Conservation (phyloP, 805 yeast species). For the Metschnikowia arizonensis region DNA sequence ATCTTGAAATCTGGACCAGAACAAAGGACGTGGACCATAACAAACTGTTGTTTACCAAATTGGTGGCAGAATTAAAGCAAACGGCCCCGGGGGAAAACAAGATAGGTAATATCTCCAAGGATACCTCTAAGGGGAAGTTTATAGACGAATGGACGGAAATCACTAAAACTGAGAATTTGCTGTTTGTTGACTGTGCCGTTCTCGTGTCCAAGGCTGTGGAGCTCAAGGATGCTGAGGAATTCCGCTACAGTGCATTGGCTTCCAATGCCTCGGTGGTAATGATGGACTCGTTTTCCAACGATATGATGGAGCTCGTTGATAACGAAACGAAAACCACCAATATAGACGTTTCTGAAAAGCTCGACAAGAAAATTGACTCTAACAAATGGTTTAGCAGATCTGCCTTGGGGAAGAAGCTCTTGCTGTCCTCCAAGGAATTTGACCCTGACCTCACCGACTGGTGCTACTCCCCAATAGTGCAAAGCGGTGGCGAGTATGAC, state of each 20-base stretch:
- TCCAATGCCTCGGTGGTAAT: conserved; percentile 72
- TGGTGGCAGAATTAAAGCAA: conserved; percentile 44
- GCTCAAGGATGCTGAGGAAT: conserved; percentile 75
- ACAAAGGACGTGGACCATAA: conserved; percentile 80
- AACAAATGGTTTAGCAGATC: conserved; percentile 63
- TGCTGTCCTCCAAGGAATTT: conserved; percentile 51
- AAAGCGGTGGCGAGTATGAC: conserved; percentile 83
- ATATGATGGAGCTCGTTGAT: conserved; percentile 82
- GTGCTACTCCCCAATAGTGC: conserved; percentile 89
- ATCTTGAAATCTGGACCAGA: conserved; percentile 60
- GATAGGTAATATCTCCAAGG: conserved; percentile 71
- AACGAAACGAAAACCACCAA: conserved; percentile 78
- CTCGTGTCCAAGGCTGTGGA: conserved; percentile 56
- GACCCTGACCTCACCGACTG: conserved; percentile 80
- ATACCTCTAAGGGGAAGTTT: conserved; percentile 77
- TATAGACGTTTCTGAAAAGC: conserved; percentile 63
- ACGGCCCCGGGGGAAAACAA: conserved; percentile 32
- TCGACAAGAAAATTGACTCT: conserved; percentile 74
- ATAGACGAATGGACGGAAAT: conserved; percentile 70
- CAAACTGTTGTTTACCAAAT: conserved; percentile 56
- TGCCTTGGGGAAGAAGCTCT: conserved; percentile 49
- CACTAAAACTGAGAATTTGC: conserved; percentile 30
- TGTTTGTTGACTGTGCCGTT: conserved; percentile 48
- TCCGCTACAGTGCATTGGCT: conserved; percentile 60
- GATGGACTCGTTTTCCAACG: conserved; percentile 80